These are phyloP conservation scores for Candida pini DNA, from an alignment of 805 yeast species.

Conservation along the genomic window DNA sequence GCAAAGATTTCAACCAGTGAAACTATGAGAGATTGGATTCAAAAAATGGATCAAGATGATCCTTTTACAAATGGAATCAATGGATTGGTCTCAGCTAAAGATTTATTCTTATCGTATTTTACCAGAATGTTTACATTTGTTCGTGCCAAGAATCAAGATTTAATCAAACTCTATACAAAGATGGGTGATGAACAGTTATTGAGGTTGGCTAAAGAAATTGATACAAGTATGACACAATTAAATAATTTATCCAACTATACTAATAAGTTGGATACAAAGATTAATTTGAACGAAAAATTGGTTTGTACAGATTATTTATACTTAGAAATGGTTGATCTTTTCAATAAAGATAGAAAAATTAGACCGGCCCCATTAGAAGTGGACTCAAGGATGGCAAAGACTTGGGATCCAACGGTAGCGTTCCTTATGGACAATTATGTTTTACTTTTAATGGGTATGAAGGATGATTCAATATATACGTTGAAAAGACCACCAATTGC, in stretches of 20 bases:
- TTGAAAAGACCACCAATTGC: conserved; percentile 24
- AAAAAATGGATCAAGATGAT: conserved; percentile 13
- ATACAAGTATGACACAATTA: conserved; percentile 14
- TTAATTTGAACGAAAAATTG: conserved; percentile 25
- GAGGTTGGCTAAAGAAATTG: conserved; percentile 13
- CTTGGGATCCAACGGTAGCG: conserved; percentile 38
- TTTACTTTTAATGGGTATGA: conserved; percentile 19
- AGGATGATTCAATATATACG: conserved; percentile 12
- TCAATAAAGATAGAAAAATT: conserved; percentile 20
- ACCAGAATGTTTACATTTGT: conserved; percentile 27
- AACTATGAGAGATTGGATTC: conserved; percentile 22
- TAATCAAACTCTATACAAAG: conserved; percentile 20
- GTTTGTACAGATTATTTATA: conserved; percentile 25
- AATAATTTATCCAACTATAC: conserved; percentile 26
- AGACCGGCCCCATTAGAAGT: conserved; percentile 19
- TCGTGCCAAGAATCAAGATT: conserved; percentile 19
- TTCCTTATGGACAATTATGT: conserved; percentile 34
- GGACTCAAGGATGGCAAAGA: conserved; percentile 21
- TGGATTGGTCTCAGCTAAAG: conserved; percentile 23
- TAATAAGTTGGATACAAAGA: conserved; percentile 26
- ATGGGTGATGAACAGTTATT: conserved; percentile 9
- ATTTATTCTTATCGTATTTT: conserved; percentile 26
- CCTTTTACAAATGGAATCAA: conserved; percentile 16
- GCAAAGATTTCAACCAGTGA: conserved; percentile 24
- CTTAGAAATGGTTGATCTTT: conserved; percentile 28